phyloP scores from a whole-genome alignment of 768 basidiomycete species.

The Epithele typhae region DNA sequence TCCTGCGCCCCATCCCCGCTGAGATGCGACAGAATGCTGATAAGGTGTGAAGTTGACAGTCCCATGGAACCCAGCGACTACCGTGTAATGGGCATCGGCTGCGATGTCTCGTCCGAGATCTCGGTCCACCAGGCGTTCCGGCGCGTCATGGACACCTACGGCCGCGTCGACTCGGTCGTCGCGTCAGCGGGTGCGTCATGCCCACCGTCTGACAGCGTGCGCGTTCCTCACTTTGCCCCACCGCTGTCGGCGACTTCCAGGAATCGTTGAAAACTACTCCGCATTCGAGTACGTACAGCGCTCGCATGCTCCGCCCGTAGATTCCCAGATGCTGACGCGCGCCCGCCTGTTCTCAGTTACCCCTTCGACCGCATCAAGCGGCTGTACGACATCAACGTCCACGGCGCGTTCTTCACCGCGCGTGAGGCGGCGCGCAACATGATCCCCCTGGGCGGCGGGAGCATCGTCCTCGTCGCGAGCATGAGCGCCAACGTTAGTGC shows the following conservation, averaged over 20 bases:
- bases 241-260: slow-evolving; percentile 31
- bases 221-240: neutral
- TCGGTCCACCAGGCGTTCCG: slow-evolving; percentile 73
- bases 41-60: slow-evolving; percentile 44
- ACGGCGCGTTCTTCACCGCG: slow-evolving; percentile 94
- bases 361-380: slow-evolving; percentile 81
- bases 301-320: neutral
- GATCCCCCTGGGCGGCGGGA: slow-evolving; percentile 76
- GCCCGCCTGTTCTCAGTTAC: slow-evolving; percentile 46
- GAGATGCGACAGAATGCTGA: slow-evolving; percentile 22
- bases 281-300: slow-evolving; percentile 67
- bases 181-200: slow-evolving; percentile 73
- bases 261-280: slow-evolving; percentile 84
- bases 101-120: slow-evolving; percentile 83
- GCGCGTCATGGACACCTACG: slow-evolving; percentile 57
- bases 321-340: slow-evolving; percentile 11
- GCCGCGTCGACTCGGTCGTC: slow-evolving; percentile 77
- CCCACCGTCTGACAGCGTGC: slow-evolving; percentile 3
- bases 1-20: neutral
- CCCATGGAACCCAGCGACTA: slow-evolving; percentile 52
- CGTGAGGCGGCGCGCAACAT: slow-evolving; percentile 91
- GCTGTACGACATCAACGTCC: slow-evolving; percentile 90
- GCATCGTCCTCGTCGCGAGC: slow-evolving; percentile 81
- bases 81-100: slow-evolving; percentile 70
- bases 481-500: slow-evolving; percentile 83